Evolutionary conservation across 2,329 filamentous ascomycete genomes (phyloP), one percentile per base, ranked within the genome.

Genomic region (Cryoendolithus antarcticus): DNA sequence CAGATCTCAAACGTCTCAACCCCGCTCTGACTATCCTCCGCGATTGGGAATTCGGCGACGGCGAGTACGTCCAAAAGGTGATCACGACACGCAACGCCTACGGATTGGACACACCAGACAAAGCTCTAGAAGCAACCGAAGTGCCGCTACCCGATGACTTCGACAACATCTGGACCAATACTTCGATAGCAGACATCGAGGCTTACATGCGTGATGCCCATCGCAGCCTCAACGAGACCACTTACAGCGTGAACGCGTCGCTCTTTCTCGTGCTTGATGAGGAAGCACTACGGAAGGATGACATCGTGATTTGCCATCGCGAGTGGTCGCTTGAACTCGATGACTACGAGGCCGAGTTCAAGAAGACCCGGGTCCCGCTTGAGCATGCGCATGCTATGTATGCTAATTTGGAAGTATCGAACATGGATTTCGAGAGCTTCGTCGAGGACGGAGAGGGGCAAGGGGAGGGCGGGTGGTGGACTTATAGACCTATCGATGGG

Each of bases 331-430:
- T 10, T 3, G 34, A 30, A 9, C n/a, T 9, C 7, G 34, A 37
- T 8, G 34, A 37, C 6, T 30, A 30, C 12, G 11, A 10, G 27
- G 34, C 29, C 3, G n/a, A 9, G n/a, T 37, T 37, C 28, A 37
- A 46, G 13, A 49, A 46, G 38, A 35, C 40, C 6, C 32, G 45
- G 1, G 19, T 45, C 13, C 42, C 44, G 3, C 46, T 38, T 43
- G 36, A 39, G 30, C 31, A 39, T n/a, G 15, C 29, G n/a, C 41
- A 44, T 19, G 10, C 30, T 7, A 32, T 38, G n/a, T 49, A 39
- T 38, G 37, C 34, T 10, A 49, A 48, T 34, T 34, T 49, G 13
- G 42, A 46, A 15, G 43, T 49, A 30, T 45, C 36, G 29, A 48
- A 49, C 24, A 44, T 46, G 43, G 33, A 31, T n/a, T 46, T 44